Evolutionary conservation across 345 rosid species (phyloP).

Genomic region (Rhizophora mangle): DNA sequence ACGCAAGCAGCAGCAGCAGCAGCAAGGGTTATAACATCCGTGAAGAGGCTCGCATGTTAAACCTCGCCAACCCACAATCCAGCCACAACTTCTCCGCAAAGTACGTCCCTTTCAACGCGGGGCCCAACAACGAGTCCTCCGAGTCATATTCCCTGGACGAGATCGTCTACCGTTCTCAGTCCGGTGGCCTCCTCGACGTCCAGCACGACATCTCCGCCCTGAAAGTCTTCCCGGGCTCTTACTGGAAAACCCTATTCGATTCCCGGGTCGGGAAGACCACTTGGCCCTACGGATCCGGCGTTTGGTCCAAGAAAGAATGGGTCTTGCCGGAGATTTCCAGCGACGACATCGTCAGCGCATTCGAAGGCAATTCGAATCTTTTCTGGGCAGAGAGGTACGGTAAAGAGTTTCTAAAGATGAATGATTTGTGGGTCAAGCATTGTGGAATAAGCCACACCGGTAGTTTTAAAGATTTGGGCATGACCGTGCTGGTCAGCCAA

Average conservation of each 20-base stretch:
- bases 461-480: constrained; percentile 31
- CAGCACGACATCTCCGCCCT: constrained; percentile 27
- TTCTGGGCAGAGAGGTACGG: constrained; percentile 32
- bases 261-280: constrained; percentile 25
- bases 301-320: constrained; percentile 30
- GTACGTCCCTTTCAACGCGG: constrained; percentile 55
- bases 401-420: constrained; percentile 22
- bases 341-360: constrained; percentile 28
- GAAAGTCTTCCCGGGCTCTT: constrained; percentile 21
- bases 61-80: constrained; percentile 18
- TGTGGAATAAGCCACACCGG: constrained; percentile 32
- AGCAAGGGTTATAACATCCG: constrained; percentile 33
- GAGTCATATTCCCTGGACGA: constrained; percentile 31
- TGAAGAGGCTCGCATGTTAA: constrained; percentile 52
- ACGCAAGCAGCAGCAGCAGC: neutral
- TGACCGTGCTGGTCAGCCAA: constrained; percentile 28
- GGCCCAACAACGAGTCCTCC: neutral
- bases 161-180: constrained; percentile 26
- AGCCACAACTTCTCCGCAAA: constrained; percentile 43
- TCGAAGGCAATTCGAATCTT: constrained; percentile 28
- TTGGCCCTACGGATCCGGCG: constrained; percentile 31
- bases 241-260: constrained; percentile 24
- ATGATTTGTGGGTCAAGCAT: constrained; percentile 32
- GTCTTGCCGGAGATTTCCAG: constrained; percentile 23
- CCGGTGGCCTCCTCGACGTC: constrained; percentile 30